These are phyloP conservation scores for Arabidopsis lyrata DNA, from an alignment of 441 rosid species.

Conservation along the genomic window DNA sequence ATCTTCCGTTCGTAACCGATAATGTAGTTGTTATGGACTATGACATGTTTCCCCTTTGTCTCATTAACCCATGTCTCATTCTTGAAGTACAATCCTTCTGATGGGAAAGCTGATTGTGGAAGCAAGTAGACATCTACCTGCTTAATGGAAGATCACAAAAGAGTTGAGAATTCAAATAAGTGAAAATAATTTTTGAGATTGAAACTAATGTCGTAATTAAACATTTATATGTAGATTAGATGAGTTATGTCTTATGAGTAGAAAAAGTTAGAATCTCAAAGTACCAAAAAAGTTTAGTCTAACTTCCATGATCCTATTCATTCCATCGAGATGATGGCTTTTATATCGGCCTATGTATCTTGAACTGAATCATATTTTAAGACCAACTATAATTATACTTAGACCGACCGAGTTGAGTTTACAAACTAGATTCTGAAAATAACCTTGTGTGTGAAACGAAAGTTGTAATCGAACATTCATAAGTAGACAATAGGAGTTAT, in stretches of 20 bases:
- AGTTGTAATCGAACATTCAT: neutral
- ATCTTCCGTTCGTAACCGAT: neutral
- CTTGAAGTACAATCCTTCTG: constrained; percentile 12
- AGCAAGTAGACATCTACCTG: constrained; percentile 13
- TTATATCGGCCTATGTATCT: too few relatives aligned
- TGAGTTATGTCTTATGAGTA: neutral
- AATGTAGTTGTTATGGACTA: neutral
- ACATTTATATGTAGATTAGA: neutral
- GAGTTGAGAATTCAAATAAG: neutral
- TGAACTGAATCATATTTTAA: too few relatives aligned
- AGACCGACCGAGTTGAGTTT: too few relatives aligned
- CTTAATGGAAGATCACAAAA: neutral
- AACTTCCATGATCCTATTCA: too few relatives aligned
- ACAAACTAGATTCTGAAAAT: neutral
- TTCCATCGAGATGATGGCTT: too few relatives aligned
- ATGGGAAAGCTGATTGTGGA: constrained; percentile 1
- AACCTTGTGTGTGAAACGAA: neutral
- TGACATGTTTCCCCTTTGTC: neutral
- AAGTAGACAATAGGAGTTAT: neutral
- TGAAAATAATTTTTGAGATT: neutral
- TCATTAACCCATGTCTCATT: constrained; percentile 9
- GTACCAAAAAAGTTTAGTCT: neutral
- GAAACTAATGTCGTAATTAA: neutral
- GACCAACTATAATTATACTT: too few relatives aligned
- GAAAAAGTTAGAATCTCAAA: neutral